Evolutionary conservation across 2,329 filamentous ascomycete species (phyloP), one percentile per base, ranked within the genome.

Genomic region (Colletotrichum aenigma): DNA sequence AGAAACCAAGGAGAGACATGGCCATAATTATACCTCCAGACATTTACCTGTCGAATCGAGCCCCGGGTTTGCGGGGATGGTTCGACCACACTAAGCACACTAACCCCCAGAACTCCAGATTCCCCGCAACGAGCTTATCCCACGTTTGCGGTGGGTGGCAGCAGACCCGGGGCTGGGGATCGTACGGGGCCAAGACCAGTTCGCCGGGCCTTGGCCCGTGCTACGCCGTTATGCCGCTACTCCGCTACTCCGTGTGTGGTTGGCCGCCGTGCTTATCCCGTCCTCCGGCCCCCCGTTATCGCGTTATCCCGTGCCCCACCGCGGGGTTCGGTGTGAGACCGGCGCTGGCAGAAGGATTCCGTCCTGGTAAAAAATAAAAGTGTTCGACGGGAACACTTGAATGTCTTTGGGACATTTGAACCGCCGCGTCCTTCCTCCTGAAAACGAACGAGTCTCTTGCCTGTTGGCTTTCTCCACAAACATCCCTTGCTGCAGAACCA

Each of bases 211-310:
- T 65, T 70, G 71, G 60, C 48, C 60, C 32, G 58, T 74, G 71
- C 66, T 70, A 74, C n/a, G 58, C 71, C 71, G 71, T 34, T 65
- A 70, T 26, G 43, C 71, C 66, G 71, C 18, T 74, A 74, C 43
- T 43, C 66, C 66, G 70, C 43, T 68, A 70, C 26, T 52, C 66
- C 66, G 66, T 65, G n/a, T 15, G 21, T 65, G 34, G 34, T 65
- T 65, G 34, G 61, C 55, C 65, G 32, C 43, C 38, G 52, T 26
- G 16, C 66, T 64, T 70, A 64, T 73, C 56, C 66, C 71, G 71
- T 9, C 18, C 16, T 16, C 21, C 56, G 24, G 30, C 62, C 55
- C 43, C 70, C 65, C 65, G 66, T 55, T 56, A 64, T 55, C 68
- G 66, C 66, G 34, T 58, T 74, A 74, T 74, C 32, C 71, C 71